Conservation (phyloP, 78 protist species). For the Protostelium mycophagum region DNA sequence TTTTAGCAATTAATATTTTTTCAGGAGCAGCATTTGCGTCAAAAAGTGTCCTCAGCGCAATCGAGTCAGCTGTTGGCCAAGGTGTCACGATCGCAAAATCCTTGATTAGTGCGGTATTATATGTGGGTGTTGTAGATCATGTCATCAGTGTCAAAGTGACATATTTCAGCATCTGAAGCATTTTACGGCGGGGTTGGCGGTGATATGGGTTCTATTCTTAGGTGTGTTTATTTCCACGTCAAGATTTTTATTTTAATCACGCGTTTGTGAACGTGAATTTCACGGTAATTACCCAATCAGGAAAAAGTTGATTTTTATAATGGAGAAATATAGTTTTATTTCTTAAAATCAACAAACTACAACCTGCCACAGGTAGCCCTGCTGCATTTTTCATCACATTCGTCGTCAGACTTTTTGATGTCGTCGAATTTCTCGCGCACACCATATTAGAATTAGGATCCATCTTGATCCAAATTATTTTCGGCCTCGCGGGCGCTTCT, state of each 20-base stretch:
- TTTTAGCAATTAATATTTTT: no score
- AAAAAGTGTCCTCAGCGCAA: neutral
- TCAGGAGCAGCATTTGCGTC: neutral
- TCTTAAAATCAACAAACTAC: neutral
- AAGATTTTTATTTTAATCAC: no score
- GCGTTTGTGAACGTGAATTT: neutral
- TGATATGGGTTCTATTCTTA: neutral
- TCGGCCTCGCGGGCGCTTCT: neutral
- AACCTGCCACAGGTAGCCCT: neutral
- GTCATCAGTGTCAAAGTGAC: no score
- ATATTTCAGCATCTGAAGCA: no score
- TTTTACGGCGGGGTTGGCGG: no score
- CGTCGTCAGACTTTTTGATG: neutral
- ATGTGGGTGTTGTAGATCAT: no score
- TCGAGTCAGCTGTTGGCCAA: no score
- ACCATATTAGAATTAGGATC: neutral
- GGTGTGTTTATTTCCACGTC: neutral
- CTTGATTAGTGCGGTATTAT: no score
- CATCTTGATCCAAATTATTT: neutral
- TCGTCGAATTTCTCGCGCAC: neutral
- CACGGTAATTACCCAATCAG: neutral
- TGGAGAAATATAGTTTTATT: neutral
- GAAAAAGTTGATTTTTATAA: no score
- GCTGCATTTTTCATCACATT: neutral
- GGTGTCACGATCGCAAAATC: no score